Evolutionary conservation across 495 filamentous ascomycete species (phyloP), one percentile per base, ranked within the genome.

Genomic region (Parathielavia hyrcaniae): DNA sequence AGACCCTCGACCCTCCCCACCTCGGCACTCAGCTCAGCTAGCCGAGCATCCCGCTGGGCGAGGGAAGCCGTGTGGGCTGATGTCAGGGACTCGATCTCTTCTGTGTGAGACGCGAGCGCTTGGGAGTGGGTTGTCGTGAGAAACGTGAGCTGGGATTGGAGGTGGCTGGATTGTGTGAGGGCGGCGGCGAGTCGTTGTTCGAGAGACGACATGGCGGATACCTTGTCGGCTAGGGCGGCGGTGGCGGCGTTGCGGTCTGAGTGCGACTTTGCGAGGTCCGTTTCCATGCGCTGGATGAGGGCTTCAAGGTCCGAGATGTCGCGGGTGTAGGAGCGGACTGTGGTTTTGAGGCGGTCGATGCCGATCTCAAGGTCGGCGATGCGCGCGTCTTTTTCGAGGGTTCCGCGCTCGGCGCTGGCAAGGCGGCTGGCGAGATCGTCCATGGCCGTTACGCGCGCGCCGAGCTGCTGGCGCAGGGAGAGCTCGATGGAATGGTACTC

Each of bases 221-320:
- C 10, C 48, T 59, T 71, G 13, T 62, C 61, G 13, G 72, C 60
- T 17, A 83, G 67, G 39, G 75, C 65, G 14, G 26, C 14, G 26
- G 47, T 50, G 47, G 16, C 14, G 23, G 5, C 23, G 47, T 16
- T 1, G 64, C 45, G 0, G 19, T 41, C 10, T 36, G 43, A 2
- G 26, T 66, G 39, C 20, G 62, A 53, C 5, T 55, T 54, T 1
- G 60, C 57, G 20, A 83, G 78, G 30, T 87, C 80, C 12, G 66
- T 61, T 61, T 91, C 87, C 53, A 89, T 69, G 0, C 67, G 67
- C 26, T 70, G 74, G 39, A 90, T 79, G 9, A 90, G 73, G 2
- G 65, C 58, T 66, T 90, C 85, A 0, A 90, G 76, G 47, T 78
- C 73, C 17, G 72, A 72, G 4, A 89, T 75, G 54, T 95, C 90